Conservation (phyloP, 257 asterid species). For the Capsicum rhomboideum region DNA sequence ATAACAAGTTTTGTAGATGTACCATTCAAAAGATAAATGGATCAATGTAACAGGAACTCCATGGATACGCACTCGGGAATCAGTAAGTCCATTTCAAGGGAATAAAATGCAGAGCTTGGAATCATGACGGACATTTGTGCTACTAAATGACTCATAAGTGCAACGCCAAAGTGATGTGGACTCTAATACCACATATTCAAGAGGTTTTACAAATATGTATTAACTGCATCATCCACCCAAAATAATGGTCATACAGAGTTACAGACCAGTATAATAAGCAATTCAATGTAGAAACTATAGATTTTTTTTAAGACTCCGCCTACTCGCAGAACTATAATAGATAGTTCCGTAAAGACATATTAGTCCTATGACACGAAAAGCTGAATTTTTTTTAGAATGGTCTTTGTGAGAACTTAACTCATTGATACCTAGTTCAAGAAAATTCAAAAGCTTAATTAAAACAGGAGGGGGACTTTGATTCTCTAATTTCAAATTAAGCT, state of each 20-base stretch:
- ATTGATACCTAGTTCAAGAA: neutral
- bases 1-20: neutral
- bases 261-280: neutral
- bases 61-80: neutral
- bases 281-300: too few relatives aligned
- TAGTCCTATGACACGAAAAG: neutral
- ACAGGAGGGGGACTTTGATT: neutral
- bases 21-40: neutral
- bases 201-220: neutral
- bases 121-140: neutral
- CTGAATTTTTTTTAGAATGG: too few relatives aligned
- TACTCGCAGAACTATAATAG: neutral
- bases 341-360: neutral
- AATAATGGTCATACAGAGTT: neutral
- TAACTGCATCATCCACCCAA: neutral
- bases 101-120: neutral
- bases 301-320: neutral
- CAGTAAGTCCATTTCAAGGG: too few relatives aligned
- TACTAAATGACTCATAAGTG: neutral
- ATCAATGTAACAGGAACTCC: neutral
- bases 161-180: neutral
- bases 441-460: neutral
- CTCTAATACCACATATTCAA: neutral
- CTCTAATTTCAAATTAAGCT: neutral
- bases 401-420: neutral